These are phyloP conservation scores for Prosopis cineraria DNA, from an alignment of 306 rosid genomes.

Conservation along the genomic window DNA sequence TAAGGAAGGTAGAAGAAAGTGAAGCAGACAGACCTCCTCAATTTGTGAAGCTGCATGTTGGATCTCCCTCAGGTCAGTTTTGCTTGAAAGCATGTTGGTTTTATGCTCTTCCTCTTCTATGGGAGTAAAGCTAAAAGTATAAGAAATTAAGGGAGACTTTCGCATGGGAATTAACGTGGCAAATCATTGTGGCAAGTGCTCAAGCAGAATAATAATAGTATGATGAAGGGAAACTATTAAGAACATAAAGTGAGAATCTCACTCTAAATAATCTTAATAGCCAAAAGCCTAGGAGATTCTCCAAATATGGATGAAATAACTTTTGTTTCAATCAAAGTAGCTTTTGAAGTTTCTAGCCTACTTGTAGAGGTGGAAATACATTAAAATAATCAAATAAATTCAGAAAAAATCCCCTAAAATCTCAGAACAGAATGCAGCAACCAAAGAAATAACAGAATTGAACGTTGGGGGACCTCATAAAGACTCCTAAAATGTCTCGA, in stretches of 20 bases:
- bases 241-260: no score
- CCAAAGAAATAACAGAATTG: not conserved
- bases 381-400: no score
- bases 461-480: not conserved
- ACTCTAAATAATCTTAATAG: no score
- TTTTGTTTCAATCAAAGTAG: not conserved
- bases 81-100: not conserved
- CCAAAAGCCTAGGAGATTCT: not conserved
- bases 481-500: not conserved
- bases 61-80: constrained; percentile 49
- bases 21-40: constrained; percentile 81
- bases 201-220: no score
- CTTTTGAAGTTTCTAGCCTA: not conserved
- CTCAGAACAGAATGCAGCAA: not conserved
- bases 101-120: constrained; percentile 12
- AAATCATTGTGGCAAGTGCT: not conserved
- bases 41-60: constrained; percentile 90
- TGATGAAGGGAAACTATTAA: no score
- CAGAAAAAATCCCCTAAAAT: not conserved
- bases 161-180: not conserved
- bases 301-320: not conserved
- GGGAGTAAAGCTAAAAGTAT: not conserved
- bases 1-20: constrained; percentile 59
- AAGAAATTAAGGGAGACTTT: not conserved
- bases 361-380: not conserved